Base-by-base conservation (phyloP, 2,329 filamentous ascomycete species). In the Sclerotinia minor region DNA sequence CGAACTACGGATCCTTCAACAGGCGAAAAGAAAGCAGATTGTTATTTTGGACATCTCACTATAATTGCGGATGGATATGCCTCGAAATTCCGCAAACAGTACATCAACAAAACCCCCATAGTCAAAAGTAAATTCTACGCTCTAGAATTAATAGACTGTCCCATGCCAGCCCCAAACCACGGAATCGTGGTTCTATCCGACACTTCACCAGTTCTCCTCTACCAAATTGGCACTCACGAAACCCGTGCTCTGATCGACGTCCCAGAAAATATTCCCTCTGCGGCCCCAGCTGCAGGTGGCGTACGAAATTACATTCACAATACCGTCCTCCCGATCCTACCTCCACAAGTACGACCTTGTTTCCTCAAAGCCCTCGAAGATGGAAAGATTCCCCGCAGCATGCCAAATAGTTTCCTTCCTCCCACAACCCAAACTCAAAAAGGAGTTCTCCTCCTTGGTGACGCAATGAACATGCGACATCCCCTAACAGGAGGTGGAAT, bases 391-490 rank as follows among this genome's bases (percentile, higher is more conserved):
- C 89, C 92, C 21, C 80, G 80, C 71, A 92, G 88, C 73, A 99
- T 99, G 95, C 95, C 95, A 64, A 99, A 98, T 80, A 94, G 90
- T 70, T 99, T 91, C 84, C 86, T 99, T 2, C 94, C 95, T 6
- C 87, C 95, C 0, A 85, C 87, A 0, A 80, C 80, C 55, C 91
- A 90, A 69, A 90, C 91, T 76, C 85, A 85, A 15, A 86, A 88
- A 1, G 92, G 92, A 5, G 81, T 97, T 69, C 84, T 97, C 60
- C 82, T 99, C 47, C 84, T 98, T 11, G 95, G 95, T 69, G 95
- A 99, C 78, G 94, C 95, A 19, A 89, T 96, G 84, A 99, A 99
- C 82, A 99, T 99, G 95, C 91, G 95, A n/a, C 95, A 99, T 80
- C 95, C 95, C 1, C 84, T 99, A 17, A 99, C 95, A 0, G 95